phyloP scores from a whole-genome alignment of 2,329 filamentous ascomycete species.

The Arthrobotrys sinensis region DNA sequence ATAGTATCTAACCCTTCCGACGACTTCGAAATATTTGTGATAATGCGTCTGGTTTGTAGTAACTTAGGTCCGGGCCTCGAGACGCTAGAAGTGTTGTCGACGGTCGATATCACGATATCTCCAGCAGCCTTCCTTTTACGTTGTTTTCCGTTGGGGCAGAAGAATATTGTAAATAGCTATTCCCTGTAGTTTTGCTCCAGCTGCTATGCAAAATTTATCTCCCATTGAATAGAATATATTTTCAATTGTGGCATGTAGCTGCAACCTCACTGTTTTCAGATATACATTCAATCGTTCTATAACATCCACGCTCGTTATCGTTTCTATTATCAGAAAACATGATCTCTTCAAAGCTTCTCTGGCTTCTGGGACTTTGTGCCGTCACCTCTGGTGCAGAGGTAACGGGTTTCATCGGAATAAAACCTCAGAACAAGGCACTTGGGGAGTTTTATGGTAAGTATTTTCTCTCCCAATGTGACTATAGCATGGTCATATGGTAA shows the following conservation, averaged over 20 bases:
- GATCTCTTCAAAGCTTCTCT: neutral
- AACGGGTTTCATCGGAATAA: constrained; percentile 44
- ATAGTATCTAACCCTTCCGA: no score
- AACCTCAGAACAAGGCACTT: constrained; percentile 23
- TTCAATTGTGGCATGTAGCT: no score
- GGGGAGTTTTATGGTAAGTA: constrained; percentile 50
- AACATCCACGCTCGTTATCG: neutral
- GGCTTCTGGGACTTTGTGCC: neutral
- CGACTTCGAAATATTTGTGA: no score
- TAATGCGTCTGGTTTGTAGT: no score
- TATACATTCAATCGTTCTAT: no score
- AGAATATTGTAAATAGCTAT: neutral
- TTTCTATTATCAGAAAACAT: neutral
- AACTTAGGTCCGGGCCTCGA: neutral
- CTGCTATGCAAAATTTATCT: neutral
- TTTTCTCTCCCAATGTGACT: neutral
- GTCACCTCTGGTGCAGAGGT: neutral
- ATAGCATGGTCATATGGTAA: neutral
- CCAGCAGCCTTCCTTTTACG: constrained; percentile 8
- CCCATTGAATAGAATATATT: no score
- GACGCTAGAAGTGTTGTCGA: no score
- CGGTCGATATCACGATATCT: neutral
- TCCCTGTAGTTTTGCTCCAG: neutral
- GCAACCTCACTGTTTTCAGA: no score
- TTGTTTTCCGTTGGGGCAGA: neutral